Conservation (phyloP, 2,329 filamentous ascomycete genomes). For the Claviceps sp. region DNA sequence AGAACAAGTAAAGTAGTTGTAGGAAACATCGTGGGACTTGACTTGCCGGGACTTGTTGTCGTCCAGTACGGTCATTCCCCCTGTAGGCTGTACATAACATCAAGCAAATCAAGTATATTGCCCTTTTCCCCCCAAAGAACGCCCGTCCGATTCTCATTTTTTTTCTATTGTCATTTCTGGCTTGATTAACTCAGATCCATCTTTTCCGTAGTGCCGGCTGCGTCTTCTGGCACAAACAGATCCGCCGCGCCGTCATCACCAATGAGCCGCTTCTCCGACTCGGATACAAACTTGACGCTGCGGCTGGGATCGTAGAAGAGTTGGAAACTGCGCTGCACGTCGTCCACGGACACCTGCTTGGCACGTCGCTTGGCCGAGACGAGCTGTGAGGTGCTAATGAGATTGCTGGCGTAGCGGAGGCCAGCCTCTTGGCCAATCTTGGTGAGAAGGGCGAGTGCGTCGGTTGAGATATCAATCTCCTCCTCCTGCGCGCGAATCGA, state of each 20-base stretch:
- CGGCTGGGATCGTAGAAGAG: conserved; percentile 84
- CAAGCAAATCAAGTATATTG: neutral
- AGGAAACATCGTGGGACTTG: no score
- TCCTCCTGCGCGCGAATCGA: conserved; percentile 90
- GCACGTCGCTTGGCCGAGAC: conserved; percentile 74
- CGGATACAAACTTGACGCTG: conserved; percentile 79
- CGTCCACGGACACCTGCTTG: conserved; percentile 70
- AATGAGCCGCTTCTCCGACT: conserved; percentile 88
- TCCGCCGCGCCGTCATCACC: conserved; percentile 72
- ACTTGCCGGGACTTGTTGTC: no score
- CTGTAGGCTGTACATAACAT: no score
- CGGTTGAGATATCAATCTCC: conserved; percentile 80
- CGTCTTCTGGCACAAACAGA: conserved; percentile 36
- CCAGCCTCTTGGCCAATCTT: conserved; percentile 93
- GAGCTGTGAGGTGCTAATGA: conserved; percentile 88
- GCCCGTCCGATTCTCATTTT: neutral
- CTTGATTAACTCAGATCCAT: conserved; percentile 30
- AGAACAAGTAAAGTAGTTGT: no score
- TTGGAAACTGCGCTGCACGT: conserved; percentile 86
- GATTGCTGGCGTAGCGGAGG: conserved; percentile 89
- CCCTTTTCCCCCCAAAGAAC: neutral
- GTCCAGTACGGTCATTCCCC: no score
- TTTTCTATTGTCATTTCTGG: neutral
- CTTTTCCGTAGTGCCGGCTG: conserved; percentile 25
- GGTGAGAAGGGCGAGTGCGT: conserved; percentile 82